Evolutionary conservation across 2,329 filamentous ascomycete species (phyloP).

Genomic region (Ophiocordyceps camponoti-floridani): DNA sequence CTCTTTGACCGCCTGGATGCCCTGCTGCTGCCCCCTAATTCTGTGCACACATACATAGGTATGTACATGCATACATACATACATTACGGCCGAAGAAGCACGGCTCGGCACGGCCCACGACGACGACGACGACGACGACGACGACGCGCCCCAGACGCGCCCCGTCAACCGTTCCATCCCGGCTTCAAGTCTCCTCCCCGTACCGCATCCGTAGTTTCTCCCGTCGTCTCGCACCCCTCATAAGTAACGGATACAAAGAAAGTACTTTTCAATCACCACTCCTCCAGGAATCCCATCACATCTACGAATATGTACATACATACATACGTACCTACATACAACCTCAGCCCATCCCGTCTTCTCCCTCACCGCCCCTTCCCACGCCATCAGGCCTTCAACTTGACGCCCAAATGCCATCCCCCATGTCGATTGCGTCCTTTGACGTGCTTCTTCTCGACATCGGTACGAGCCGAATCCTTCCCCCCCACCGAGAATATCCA

Average conservation of each 20-base stretch:
- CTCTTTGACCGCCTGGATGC: no score
- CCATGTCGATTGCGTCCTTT: slow-evolving; percentile 9
- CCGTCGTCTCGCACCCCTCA: no score
- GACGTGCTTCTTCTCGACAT: slow-evolving; percentile 19
- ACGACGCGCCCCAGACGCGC: not conserved
- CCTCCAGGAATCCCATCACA: not conserved
- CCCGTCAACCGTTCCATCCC: not conserved
- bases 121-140: not conserved
- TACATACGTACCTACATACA: no score
- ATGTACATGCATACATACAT: not conserved
- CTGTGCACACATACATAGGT: not conserved
- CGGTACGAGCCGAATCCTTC: slow-evolving; percentile 10
- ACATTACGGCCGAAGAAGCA: not conserved
- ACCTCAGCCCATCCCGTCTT: not conserved
- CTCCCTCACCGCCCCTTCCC: not conserved
- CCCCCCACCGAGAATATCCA: not conserved
- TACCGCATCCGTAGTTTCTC: not conserved
- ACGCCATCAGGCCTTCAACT: not conserved
- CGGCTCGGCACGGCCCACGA: not conserved
- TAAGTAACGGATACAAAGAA: not conserved
- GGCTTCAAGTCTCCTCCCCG: not conserved
- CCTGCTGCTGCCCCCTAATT: not conserved
- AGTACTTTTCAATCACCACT: not conserved
- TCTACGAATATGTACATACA: no score
- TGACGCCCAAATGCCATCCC: slow-evolving; percentile 4